A percentile compares a stretch with the other conserved stretches of the same genome.
phyloP scores from a whole-genome alignment of 352 stramenopile genomes.

The Globisporangium orthogonon region DNA sequence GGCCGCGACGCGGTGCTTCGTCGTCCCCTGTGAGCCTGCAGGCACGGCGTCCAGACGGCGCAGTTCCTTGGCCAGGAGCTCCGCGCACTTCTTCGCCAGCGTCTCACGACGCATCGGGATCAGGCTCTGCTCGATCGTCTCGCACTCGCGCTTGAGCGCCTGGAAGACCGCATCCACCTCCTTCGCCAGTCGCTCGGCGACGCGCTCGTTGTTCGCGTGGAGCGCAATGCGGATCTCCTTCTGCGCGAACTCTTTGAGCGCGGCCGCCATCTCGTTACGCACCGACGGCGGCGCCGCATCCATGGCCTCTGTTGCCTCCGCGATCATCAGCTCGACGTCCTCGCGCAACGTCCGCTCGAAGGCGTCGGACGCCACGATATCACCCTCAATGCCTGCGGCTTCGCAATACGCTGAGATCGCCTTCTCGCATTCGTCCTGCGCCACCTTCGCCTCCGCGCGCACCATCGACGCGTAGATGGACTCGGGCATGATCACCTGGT shows the following conservation, averaged over 20 bases:
- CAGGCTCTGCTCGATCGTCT: slow-evolving; percentile 44
- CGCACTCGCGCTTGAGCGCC: slow-evolving; percentile 45
- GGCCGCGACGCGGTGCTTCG: slow-evolving; percentile 30
- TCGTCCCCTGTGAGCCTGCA: slow-evolving; percentile 28
- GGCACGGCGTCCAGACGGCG: slow-evolving; percentile 46
- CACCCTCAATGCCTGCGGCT: slow-evolving; percentile 39
- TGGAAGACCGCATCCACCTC: slow-evolving; percentile 52
- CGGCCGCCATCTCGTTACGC: slow-evolving; percentile 52
- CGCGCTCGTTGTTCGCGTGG: slow-evolving; percentile 67
- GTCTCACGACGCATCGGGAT: slow-evolving; percentile 53
- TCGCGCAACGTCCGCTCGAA: slow-evolving; percentile 51
- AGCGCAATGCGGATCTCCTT: slow-evolving; percentile 71
- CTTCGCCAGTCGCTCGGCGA: slow-evolving; percentile 36
- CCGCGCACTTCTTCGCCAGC: slow-evolving; percentile 43
- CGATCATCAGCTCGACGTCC: slow-evolving; percentile 53
- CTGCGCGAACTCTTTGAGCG: slow-evolving; percentile 37
- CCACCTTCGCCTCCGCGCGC: slow-evolving; percentile 59
- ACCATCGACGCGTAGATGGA: slow-evolving; percentile 88
- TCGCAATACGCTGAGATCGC: slow-evolving; percentile 65
- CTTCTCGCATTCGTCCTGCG: slow-evolving; percentile 53
- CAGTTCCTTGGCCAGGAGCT: slow-evolving; percentile 40
- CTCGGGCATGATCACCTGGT: slow-evolving; percentile 86
- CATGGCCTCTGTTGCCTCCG: slow-evolving; percentile 47
- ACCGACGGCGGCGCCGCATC: slow-evolving; percentile 36
- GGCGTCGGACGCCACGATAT: slow-evolving; percentile 44